phyloP scores from a whole-genome alignment of 768 basidiomycete genomes.

The Agaricus bisporus region DNA sequence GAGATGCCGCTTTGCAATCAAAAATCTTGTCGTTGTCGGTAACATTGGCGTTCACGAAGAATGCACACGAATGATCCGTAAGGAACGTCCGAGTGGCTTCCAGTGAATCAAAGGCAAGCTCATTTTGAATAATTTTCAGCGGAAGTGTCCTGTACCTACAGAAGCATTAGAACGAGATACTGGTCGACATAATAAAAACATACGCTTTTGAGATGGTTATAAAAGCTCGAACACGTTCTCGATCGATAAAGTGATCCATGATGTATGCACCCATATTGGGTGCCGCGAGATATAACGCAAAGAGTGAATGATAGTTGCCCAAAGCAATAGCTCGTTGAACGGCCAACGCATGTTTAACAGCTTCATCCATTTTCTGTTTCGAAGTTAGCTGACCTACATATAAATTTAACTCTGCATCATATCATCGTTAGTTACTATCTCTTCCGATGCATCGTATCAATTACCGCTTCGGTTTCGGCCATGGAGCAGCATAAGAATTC shows the following conservation, averaged over 20 bases:
- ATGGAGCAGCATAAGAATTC: constrained; percentile 92
- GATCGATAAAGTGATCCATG: constrained; percentile 96
- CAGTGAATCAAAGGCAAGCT: constrained; percentile 77
- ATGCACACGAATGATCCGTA: constrained; percentile 56
- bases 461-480: constrained; percentile 90
- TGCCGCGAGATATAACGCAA: constrained; percentile 74
- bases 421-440: background rate
- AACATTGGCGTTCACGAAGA: constrained; percentile 58
- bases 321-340: constrained; percentile 88
- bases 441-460: constrained; percentile 18
- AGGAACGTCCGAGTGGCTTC: constrained; percentile 66
- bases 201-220: constrained; percentile 92
- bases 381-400: constrained; percentile 97
- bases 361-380: constrained; percentile 74
- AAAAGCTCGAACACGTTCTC: constrained; percentile 83
- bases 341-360: constrained; percentile 82
- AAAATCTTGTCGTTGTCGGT: constrained; percentile 59
- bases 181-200: constrained; percentile 26
- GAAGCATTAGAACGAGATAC: background rate
- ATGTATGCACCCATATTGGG: constrained; percentile 99
- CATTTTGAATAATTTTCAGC: constrained; percentile 69
- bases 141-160: constrained; percentile 75
- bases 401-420: constrained; percentile 77
- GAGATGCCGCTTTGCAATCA: constrained; percentile 63
- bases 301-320: constrained; percentile 92